Evolutionary conservation across 2,329 filamentous ascomycete species (phyloP), one percentile per base, ranked within the genome.

Genomic region (Neofusicoccum kwambonambiense): DNA sequence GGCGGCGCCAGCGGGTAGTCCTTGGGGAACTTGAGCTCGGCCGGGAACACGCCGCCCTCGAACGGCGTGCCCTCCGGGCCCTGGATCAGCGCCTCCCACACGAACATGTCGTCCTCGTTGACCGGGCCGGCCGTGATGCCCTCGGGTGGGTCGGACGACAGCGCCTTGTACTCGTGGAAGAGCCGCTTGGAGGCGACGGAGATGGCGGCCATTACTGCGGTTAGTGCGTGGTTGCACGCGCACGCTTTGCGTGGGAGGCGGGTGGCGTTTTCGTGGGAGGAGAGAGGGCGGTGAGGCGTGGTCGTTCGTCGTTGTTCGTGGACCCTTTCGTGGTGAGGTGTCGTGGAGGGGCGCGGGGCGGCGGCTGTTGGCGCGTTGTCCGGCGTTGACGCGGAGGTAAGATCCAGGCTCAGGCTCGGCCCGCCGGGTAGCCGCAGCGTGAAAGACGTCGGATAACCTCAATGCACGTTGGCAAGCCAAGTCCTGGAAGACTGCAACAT

Each of bases 51-150:
- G 71, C 92, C 95, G 76, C 94, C 94, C 96, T 77, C 94, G 72
- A 96, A 99, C 0, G 95, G 95, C 1, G 95, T 99, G 68, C 90
- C 95, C 74, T 97, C 93, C 12, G 95, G 95, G 0, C 95, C 95
- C 78, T 96, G 90, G 73, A 99, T 98, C 68, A 98, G 82, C 8
- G 93, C 95, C 81, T 99, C 95, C 95, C 95, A 99, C 74, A 92
- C 83, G 72, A 97, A 91, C 75, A 98, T 89, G 81, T 99, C 93
- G 77, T 98, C 95, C 82, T 99, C 95, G 69, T 87, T 90, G 67
- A 97, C 84, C 39, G 95, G 95, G 19, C 95, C 95, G 15, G 95
- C 95, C 66, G 92, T 96, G 80, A 99, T 98, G 77, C 95, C 95
- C 67, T 98, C 94, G n/a, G 94, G 94, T 0, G 94, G 92, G 79